A percentile compares a stretch with the other conserved stretches of the same genome.
Conservation (phyloP, 306 rosid genomes). For the Dryas drummondii region DNA sequence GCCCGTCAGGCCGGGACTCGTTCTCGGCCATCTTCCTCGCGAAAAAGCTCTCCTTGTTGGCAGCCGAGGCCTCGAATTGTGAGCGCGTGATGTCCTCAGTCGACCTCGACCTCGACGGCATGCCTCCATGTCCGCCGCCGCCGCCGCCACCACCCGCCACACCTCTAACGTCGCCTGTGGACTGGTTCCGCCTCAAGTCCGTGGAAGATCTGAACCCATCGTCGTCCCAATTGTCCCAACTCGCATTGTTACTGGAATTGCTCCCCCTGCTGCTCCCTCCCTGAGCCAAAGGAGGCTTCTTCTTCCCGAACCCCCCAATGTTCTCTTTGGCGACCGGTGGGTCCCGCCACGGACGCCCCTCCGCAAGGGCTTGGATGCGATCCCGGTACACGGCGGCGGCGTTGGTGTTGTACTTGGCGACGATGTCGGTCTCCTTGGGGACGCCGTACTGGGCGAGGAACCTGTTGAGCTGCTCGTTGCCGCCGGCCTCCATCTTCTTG, state of each 20-base stretch:
- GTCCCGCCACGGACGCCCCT: slow-evolving; percentile 89
- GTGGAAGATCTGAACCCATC: slow-evolving; percentile 53
- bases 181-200: slow-evolving; percentile 76
- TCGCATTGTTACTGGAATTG: slow-evolving; percentile 28
- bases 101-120: slow-evolving; percentile 66
- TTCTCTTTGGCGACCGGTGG: slow-evolving; percentile 79
- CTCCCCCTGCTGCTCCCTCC: slow-evolving; percentile 27
- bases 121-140: slow-evolving; percentile 21
- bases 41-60: slow-evolving; percentile 72
- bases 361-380: slow-evolving; percentile 88
- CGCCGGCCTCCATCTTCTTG: slow-evolving; percentile 96
- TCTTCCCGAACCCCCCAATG: slow-evolving; percentile 40
- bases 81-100: slow-evolving; percentile 75
- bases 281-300: slow-evolving; percentile 69
- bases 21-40: slow-evolving; percentile 67
- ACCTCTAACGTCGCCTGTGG: slow-evolving; percentile 71
- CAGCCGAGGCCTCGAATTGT: slow-evolving; percentile 87
- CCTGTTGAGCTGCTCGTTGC: slow-evolving; percentile 75
- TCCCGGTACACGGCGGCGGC: slow-evolving; percentile 84
- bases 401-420: slow-evolving; percentile 79
- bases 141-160: slow-evolving; percentile 25
- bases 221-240: slow-evolving; percentile 96
- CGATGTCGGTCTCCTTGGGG: slow-evolving; percentile 76
- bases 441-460: slow-evolving; percentile 76
- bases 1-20: slow-evolving; percentile 72